Evolutionary conservation across 768 basidiomycete species (phyloP), one percentile per base, ranked within the genome.

Genomic region (Phaeotremella skinneri): DNA sequence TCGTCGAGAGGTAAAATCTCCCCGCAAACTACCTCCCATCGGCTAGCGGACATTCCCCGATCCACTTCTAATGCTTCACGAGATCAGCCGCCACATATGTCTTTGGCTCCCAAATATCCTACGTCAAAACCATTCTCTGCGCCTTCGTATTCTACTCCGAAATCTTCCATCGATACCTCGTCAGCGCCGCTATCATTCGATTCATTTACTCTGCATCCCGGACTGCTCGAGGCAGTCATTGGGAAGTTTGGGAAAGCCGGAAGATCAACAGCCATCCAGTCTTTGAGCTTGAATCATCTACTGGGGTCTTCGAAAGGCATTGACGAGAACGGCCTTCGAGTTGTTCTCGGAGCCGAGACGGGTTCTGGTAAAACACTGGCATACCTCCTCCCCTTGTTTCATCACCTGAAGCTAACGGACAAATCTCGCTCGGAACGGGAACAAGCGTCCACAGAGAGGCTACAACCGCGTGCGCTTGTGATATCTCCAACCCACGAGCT

Each of bases 321-420:
- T 27, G 78, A 79, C 47, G 79, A 84, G 49, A 31, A 30, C 52
- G 39, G 29, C 14, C 32, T 39, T 11, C 37, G 55, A 48, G 53
- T 82, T 63, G 82, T 94, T 4, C 81, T 94, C 1, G 91, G 90
- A 0, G 86, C 88, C 0, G 91, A 93, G 76, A 94, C 90, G 0
- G 91, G 92, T 16, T 91, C 90, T 0, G 91, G 91, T 0, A 94
- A 94, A 79, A 91, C 88, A 1, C 83, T 93, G 27, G 91, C 92
- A 0, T 94, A 92, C 75, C 82, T 93, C 42, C 81, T 93, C 4
- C 91, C 91, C 0, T 76, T 93, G 54, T 80, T 94, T 1, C 88
- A 93, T 63, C 79, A 82, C 62, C 79, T 93, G 72, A 94, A 94
- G 74, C 72, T 78, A 49, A 79, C 82, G 2, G 90, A 93, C 71